Conservation (phyloP, 805 yeast genomes). For the Kodamaea sagamina region DNA sequence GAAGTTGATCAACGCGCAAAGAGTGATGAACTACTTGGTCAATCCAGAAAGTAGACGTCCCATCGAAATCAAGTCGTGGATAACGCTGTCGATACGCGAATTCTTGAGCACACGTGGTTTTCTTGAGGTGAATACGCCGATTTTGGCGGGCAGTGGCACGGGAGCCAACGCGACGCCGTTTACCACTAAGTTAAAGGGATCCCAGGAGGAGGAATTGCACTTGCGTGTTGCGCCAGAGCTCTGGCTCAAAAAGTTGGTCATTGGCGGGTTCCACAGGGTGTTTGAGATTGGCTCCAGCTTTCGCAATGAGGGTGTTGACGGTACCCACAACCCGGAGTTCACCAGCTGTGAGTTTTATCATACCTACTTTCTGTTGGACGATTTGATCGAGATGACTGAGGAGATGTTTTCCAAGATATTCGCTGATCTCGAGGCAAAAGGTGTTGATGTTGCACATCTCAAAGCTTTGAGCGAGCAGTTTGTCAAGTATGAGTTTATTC, state of each 20-base stretch:
- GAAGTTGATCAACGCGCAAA: slow-evolving; percentile 59
- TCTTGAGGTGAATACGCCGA: slow-evolving; percentile 87
- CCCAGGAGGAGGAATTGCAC: slow-evolving; percentile 43
- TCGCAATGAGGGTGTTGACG: slow-evolving; percentile 91
- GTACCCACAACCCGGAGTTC: slow-evolving; percentile 93
- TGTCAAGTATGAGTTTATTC: slow-evolving; percentile 61
- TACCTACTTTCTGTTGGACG: slow-evolving; percentile 63
- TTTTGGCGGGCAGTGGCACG: slow-evolving; percentile 67
- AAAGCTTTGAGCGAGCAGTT: slow-evolving; percentile 14
- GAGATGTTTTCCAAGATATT: slow-evolving; percentile 49
- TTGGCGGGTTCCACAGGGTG: slow-evolving; percentile 83
- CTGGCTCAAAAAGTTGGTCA: slow-evolving; percentile 83
- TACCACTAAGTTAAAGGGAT: slow-evolving; percentile 48
- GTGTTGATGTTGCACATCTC: slow-evolving; percentile 24
- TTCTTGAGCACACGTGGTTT: slow-evolving; percentile 60
- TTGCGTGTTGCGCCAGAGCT: slow-evolving; percentile 93
- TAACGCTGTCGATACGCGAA: slow-evolving; percentile 55
- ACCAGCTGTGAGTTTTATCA: slow-evolving; percentile 89
- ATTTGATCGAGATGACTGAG: slow-evolving; percentile 67
- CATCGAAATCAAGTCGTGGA: slow-evolving; percentile 52
- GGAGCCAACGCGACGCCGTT: slow-evolving; percentile 97
- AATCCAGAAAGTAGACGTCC: slow-evolving; percentile 51
- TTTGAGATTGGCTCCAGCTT: slow-evolving; percentile 85
- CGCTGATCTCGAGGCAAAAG: slow-evolving; percentile 22
- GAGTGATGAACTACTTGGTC: slow-evolving; percentile 74